Percentiles rank a stretch among this genome's conserved stretches.
These are phyloP conservation scores for Colletotrichum costaricense DNA, from an alignment of 2,329 filamentous ascomycete species.

Conservation along the genomic window DNA sequence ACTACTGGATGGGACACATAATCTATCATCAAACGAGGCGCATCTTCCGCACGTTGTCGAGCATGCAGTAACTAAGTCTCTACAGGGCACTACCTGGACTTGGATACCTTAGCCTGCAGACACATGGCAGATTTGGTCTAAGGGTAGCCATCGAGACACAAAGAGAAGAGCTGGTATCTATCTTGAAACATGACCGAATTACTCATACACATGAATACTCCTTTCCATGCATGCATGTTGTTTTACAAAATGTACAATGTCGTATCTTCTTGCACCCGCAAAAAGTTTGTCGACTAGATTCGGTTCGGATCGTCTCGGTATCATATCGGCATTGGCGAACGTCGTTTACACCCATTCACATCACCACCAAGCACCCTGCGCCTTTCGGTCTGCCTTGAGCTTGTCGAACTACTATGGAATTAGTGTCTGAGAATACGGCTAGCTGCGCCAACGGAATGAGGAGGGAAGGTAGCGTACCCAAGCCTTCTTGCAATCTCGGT, in stretches of 20 bases:
- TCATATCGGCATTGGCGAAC: neutral
- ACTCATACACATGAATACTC: slow-evolving; percentile 20
- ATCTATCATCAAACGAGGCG: neutral
- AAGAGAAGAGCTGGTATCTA: neutral
- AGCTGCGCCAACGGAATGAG: no score
- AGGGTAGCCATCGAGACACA: neutral
- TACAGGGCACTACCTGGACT: no score
- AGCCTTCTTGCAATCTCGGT: slow-evolving; percentile 93
- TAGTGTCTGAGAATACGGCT: neutral
- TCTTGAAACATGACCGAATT: neutral
- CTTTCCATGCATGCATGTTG: slow-evolving; percentile 2
- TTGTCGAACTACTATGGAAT: slow-evolving; percentile 41
- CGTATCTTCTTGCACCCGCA: neutral
- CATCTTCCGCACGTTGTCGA: neutral
- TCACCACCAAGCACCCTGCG: slow-evolving; percentile 39
- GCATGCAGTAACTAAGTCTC: neutral
- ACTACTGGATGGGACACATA: neutral
- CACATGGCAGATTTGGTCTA: neutral
- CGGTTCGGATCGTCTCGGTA: neutral
- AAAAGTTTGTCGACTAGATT: neutral
- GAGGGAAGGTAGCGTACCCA: slow-evolving; percentile 71
- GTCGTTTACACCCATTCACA: neutral
- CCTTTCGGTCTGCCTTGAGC: slow-evolving; percentile 41
- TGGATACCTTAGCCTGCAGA: no score
- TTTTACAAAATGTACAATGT: slow-evolving; percentile 27